Conservation (phyloP, 208 protist genomes). For the Leishmania mexicana region DNA sequence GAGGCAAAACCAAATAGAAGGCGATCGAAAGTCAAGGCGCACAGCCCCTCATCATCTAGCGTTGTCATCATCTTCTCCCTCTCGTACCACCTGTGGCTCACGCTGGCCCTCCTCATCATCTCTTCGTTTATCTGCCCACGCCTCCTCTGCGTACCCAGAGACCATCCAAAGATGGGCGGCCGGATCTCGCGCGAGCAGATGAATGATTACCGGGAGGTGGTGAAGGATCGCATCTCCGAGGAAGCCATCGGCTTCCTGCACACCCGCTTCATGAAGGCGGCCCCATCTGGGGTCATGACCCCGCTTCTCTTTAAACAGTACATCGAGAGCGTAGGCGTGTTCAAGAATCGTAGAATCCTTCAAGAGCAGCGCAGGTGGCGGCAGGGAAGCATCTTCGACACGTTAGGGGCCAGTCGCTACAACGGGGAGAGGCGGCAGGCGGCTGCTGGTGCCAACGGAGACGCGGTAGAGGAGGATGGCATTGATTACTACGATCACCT, state of each 20-base stretch:
- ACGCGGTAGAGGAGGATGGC: constrained; percentile 23
- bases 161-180: constrained; percentile 59
- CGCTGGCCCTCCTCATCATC: not conserved
- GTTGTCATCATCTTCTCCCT: not conserved
- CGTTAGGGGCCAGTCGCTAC: not conserved
- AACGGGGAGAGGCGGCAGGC: not conserved
- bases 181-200: constrained; percentile 75
- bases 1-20: not conserved
- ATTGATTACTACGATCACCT: constrained; percentile 77
- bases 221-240: constrained; percentile 82
- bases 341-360: constrained; percentile 68
- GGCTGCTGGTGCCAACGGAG: not conserved
- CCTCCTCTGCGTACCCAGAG: not conserved
- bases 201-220: constrained; percentile 81
- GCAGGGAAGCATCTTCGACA: constrained; percentile 11
- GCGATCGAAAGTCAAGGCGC: not conserved
- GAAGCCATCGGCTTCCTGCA: constrained; percentile 85
- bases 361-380: constrained; percentile 25
- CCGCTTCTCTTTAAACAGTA: constrained; percentile 80
- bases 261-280: constrained; percentile 75
- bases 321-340: constrained; percentile 80
- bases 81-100: not conserved
- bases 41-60: not conserved
- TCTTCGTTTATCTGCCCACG: not conserved
- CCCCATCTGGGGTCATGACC: constrained; percentile 77